Evolutionary conservation across 73 alveolate species (phyloP), one percentile per base, ranked within the genome.

Genomic region (Paramecium bursaria): DNA sequence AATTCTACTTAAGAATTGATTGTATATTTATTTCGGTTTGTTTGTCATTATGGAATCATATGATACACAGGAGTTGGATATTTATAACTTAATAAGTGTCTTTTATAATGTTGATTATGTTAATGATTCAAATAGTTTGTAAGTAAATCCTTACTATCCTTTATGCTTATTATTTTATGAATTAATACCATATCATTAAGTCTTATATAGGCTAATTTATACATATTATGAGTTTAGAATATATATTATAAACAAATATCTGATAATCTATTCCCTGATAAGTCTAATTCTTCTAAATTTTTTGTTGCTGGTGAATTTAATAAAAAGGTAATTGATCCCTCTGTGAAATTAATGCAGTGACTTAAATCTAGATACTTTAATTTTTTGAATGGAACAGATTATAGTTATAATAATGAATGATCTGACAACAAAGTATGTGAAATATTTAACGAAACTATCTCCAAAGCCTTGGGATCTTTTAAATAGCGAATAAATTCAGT

Each of bases 191-290:
- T 67, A 67, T 67, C 82, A 47, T 67, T 67, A 14, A 67, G 17
- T 3, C 3, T 13, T 27, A 61, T 6, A 0, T 15, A 33, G 7
- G 82, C 53, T 27, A 67, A 67, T 22, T 11, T 39, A 21, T 67
- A 39, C 55, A 61, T 35, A 39, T 67, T 67, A 31, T 31, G 33
- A 25, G 53, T 42, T 39, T 14, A 19, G 7, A 67, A 35, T 67
- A 67, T 26, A 27, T 39, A 67, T 39, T 42, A 39, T 61, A 67
- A 42, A 33, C 60, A 33, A 4, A 67, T 47, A 67, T 67, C 82
- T 30, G 82, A 33, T 35, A 67, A 19, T 67, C 44, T 10, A 67
- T 67, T 67, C 19, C 82, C 82, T 67, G 82, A 67, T 67, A 67
- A 33, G 11, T 67, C 57, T 6, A 67, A 47, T 14, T 25, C 27